These are phyloP conservation scores for Trichoderma lentiforme DNA, from an alignment of 2,329 filamentous ascomycete genomes.

Conservation along the genomic window DNA sequence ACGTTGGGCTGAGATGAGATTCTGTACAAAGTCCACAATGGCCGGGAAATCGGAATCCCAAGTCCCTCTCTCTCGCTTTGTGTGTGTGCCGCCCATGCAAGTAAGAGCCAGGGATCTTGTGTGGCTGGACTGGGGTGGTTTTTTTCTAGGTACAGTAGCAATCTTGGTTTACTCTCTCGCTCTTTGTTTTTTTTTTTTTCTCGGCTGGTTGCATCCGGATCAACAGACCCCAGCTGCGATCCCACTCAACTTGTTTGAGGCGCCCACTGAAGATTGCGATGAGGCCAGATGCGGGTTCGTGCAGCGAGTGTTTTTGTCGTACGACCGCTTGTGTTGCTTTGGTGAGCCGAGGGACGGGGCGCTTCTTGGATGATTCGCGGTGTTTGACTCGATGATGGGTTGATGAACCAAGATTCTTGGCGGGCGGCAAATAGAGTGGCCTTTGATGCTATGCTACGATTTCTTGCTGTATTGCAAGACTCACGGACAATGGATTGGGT, in stretches of 20 bases:
- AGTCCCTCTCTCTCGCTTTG: not conserved
- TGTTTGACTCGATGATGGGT: not conserved
- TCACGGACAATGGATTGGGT: not conserved
- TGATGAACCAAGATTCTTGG: not conserved
- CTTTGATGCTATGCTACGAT: not conserved
- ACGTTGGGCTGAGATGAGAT: not conserved
- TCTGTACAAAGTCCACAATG: not conserved
- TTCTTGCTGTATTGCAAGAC: not conserved
- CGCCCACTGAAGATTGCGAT: constrained; percentile 4
- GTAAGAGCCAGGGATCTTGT: not conserved
- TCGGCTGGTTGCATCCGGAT: constrained; percentile 12
- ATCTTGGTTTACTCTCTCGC: not conserved
- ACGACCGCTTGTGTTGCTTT: not conserved
- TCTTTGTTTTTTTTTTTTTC: not conserved
- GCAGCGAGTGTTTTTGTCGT: not conserved
- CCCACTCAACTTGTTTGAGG: not conserved
- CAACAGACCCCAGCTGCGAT: not conserved
- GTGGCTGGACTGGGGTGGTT: not conserved
- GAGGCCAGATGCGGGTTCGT: not conserved
- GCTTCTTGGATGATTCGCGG: not conserved
- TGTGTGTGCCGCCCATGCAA: not conserved
- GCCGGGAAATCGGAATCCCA: not conserved
- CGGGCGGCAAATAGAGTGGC: not conserved
- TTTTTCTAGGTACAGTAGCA: not conserved
- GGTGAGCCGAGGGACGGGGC: not conserved